Evolutionary conservation across 805 yeast species (phyloP).

Genomic region (Lipomyces yamanashiensis): DNA sequence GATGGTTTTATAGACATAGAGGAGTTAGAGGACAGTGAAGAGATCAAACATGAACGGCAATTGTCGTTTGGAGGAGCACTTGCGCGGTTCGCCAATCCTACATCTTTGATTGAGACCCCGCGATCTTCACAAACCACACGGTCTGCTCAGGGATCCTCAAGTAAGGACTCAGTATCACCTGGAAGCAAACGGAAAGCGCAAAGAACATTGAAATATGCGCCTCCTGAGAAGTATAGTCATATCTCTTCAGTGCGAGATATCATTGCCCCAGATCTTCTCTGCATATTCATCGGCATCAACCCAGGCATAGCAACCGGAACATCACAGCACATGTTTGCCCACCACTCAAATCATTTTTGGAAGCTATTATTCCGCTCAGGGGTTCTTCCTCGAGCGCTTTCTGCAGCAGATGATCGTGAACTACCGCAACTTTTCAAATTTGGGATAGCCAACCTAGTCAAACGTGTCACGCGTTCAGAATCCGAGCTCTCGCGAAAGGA

Average conservation of each 20-base stretch:
- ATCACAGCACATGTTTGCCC: slow-evolving; percentile 74
- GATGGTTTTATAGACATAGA: background rate
- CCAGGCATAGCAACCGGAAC: slow-evolving; percentile 69
- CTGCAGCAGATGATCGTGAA: slow-evolving; percentile 49
- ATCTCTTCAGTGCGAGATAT: slow-evolving; percentile 34
- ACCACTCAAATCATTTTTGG: slow-evolving; percentile 72
- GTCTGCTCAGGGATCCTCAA: background rate
- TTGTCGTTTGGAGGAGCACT: slow-evolving; percentile 1
- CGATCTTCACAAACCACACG: background rate
- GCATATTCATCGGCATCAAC: slow-evolving; percentile 72
- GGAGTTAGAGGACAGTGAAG: background rate
- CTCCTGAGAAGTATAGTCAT: slow-evolving; percentile 36
- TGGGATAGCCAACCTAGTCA: slow-evolving; percentile 75
- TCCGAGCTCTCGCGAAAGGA: slow-evolving; percentile 58
- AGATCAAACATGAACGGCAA: background rate
- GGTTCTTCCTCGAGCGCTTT: slow-evolving; percentile 47
- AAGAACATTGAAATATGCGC: slow-evolving; percentile 27
- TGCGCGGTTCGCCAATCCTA: background rate
- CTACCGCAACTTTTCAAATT: slow-evolving; percentile 53
- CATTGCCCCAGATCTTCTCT: slow-evolving; percentile 42
- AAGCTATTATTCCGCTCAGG: slow-evolving; percentile 60
- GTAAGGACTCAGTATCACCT: too few species aligned
- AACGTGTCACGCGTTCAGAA: slow-evolving; percentile 64
- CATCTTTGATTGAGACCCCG: background rate
- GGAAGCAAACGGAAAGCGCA: background rate